A percentile compares a stretch with the other conserved stretches of the same genome.
phyloP scores from a whole-genome alignment of 768 basidiomycete genomes.

The Tulasnella sp. region DNA sequence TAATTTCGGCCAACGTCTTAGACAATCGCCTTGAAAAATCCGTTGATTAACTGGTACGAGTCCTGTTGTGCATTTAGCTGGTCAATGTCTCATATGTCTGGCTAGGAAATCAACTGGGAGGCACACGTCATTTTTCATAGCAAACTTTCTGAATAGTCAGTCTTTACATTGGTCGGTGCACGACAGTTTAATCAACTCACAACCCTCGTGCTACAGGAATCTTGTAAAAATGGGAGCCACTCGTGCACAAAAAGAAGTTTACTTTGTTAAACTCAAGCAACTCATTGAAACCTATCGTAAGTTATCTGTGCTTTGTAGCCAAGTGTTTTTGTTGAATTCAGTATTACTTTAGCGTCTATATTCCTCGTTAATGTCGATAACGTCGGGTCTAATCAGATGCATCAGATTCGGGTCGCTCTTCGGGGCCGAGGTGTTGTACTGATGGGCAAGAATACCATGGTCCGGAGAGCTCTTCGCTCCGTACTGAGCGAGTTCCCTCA shows the following conservation, averaged over 20 bases:
- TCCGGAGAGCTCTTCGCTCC: conserved; percentile 90
- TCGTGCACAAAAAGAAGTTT: conserved; percentile 77
- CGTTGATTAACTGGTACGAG: conserved; percentile 38
- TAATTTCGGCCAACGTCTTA: no score
- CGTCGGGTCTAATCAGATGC: conserved; percentile 99
- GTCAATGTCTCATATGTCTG: not conserved
- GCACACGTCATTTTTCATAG: conserved; percentile 33
- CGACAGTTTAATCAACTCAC: conserved; percentile 21
- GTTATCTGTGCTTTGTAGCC: conserved; percentile 24
- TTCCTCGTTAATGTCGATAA: conserved; percentile 99
- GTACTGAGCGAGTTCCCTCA: conserved; percentile 83
- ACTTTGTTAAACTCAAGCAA: conserved; percentile 89
- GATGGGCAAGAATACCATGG: conserved; percentile 99
- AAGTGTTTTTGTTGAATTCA: not conserved
- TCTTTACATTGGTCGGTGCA: conserved; percentile 27
- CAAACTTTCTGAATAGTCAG: conserved; percentile 19
- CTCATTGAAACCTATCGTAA: conserved; percentile 79
- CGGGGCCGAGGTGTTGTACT: conserved; percentile 93
- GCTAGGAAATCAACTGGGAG: conserved; percentile 85
- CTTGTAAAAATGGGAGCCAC: conserved; percentile 69
- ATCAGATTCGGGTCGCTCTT: conserved; percentile 90
- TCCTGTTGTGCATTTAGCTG: not conserved
- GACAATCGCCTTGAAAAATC: conserved; percentile 81
- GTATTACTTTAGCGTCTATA: conserved; percentile 62
- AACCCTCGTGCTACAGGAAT: conserved; percentile 15